A percentile compares a stretch with the other conserved stretches of the same genome.
phyloP scores from a whole-genome alignment of 208 protist species.

The Trypanosoma congolense region DNA sequence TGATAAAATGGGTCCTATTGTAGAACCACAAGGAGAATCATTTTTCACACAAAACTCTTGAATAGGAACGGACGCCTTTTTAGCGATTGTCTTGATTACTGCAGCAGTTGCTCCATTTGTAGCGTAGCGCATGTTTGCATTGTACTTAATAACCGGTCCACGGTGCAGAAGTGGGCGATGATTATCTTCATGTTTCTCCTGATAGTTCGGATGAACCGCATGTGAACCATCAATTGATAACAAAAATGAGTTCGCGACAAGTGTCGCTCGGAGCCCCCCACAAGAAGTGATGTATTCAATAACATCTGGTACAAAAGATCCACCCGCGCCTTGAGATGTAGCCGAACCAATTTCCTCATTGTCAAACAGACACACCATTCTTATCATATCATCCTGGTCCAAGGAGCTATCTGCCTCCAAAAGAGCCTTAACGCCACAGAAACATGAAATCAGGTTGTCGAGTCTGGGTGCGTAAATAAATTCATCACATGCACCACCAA shows the following conservation, averaged over 20 bases:
- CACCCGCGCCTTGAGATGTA: conserved; percentile 73
- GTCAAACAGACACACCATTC: conserved; percentile 87
- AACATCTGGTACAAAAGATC: conserved; percentile 66
- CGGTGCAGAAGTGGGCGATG: conserved; percentile 88
- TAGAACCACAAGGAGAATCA: conserved; percentile 95
- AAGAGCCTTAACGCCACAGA: conserved; percentile 84
- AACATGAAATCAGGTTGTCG: conserved; percentile 96
- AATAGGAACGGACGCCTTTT: conserved; percentile 53
- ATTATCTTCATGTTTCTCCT: conserved; percentile 90
- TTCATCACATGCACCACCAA: conserved; percentile 92
- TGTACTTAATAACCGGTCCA: conserved; percentile 96
- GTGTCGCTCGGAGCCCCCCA: conserved; percentile 33
- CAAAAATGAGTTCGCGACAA: conserved; percentile 89
- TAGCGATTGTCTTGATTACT: conserved; percentile 80
- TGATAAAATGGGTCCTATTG: conserved; percentile 96
- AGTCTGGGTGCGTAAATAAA: conserved; percentile 94
- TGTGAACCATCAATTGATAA: conserved; percentile 96
- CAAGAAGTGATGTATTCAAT: conserved; percentile 58
- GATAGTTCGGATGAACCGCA: conserved; percentile 95
- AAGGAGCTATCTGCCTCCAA: conserved; percentile 29
- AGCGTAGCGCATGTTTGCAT: conserved; percentile 95
- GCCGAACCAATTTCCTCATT: conserved; percentile 88
- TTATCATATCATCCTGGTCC: conserved; percentile 69
- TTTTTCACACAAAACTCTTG: conserved; percentile 95
- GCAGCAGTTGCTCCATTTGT: conserved; percentile 88